Base-by-base conservation (phyloP, 495 filamentous ascomycete species). In the Tuber indicum region DNA sequence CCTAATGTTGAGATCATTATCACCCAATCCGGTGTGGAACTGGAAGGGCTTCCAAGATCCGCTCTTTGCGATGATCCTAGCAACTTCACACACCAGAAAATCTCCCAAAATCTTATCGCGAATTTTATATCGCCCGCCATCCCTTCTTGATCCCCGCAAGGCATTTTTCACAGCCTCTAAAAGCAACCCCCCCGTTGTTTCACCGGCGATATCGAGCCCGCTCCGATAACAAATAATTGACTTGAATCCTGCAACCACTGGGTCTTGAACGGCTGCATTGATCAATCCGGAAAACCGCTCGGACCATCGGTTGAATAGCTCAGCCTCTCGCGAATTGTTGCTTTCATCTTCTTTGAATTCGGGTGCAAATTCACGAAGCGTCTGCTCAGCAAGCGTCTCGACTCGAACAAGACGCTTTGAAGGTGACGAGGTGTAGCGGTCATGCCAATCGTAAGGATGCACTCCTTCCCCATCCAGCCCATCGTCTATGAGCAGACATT, bases 1-100 rank as follows among this genome's bases (percentile, higher is more conserved):
- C 0, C 88, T 81, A 12, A 97, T 86, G 8, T 86, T 88, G 73
- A 97, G 91, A 84, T 96, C 93, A 78, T 91, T 93, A 80, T 97
- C 93, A 0, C 94, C 94, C 1, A 97, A 86, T 0, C 94, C 94
- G 0, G 93, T 95, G 80, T 97, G 93, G 76, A 97, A 92, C 81
- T 97, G 94, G 44, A 97, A 82, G 1, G 94, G 93, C 81, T 96
- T 96, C 75, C 81, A 83, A 42, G 75, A 78, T 76, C 41, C 70
- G 41, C 78, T 83, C 66, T 87, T 84, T 12, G 84, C 83, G 49
- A 92, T 88, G 19, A 89, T 75, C 46, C 84, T 80, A 9, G 87
- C 91, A 39, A 81, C 87, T 75, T 82, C 84, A 77, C 90, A 87
- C 14, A 97, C 89, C 23, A 96, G 82, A 79, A 89, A 87, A 74